phyloP scores from a whole-genome alignment of 306 rosid genomes.

The Casuarina cunninghamiana region DNA sequence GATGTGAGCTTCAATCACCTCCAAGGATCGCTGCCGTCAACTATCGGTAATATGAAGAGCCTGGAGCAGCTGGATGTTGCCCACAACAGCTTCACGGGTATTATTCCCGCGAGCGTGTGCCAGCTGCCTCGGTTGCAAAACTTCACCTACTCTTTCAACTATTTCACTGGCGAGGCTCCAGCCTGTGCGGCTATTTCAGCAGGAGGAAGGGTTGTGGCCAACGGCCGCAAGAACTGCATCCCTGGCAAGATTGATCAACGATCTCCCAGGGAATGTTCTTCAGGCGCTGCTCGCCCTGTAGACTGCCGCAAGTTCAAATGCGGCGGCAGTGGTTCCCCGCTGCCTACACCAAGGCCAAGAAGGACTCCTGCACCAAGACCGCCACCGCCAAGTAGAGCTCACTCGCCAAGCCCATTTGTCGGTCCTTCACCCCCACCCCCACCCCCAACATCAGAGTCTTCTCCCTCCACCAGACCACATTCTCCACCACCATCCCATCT shows the following conservation, averaged over 20 bases:
- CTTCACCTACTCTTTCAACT: conserved; percentile 62
- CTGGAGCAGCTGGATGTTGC: conserved; percentile 45
- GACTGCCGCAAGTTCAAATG: conserved; percentile 71
- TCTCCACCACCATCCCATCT: conserved; percentile 25
- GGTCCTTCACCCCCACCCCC: conserved; percentile 19
- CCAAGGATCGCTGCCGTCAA: conserved; percentile 53
- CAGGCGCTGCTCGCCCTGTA: conserved; percentile 52
- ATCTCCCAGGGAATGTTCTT: conserved; percentile 27
- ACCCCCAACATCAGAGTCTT: conserved; percentile 32
- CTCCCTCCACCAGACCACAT: conserved; percentile 29
- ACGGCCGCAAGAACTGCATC: conserved; percentile 47
- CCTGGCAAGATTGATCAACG: conserved; percentile 63
- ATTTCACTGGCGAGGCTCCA: conserved; percentile 56
- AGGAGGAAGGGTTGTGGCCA: conserved; percentile 24
- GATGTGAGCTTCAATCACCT: conserved; percentile 53
- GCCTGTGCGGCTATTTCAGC: conserved; percentile 42
- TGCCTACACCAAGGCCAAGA: neutral
- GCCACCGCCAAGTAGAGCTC: neutral
- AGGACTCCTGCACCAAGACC: conserved; percentile 1
- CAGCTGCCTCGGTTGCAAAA: conserved; percentile 46
- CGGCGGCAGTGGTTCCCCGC: conserved; percentile 14
- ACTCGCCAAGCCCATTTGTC: conserved; percentile 3
- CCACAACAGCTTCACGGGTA: conserved; percentile 60
- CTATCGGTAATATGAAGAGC: conserved; percentile 23
- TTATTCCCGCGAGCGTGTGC: conserved; percentile 49